Conservation (phyloP, 2,329 filamentous ascomycete species). For the Fusarium buharicum region DNA sequence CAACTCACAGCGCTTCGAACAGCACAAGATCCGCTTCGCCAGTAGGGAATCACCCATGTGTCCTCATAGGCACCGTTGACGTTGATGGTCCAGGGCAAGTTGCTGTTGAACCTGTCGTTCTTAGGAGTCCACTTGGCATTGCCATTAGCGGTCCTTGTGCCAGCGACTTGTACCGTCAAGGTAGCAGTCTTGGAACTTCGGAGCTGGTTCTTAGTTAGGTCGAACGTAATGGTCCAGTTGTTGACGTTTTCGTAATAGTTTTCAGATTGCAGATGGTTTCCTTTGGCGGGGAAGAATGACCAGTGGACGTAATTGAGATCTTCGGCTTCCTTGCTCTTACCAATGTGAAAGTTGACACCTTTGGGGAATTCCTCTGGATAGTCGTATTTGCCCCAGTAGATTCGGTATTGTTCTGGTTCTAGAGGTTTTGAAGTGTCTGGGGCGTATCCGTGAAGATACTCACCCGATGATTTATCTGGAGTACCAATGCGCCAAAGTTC, state of each 20-base stretch:
- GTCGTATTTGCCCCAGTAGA: conserved; percentile 70
- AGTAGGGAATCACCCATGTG: conserved; percentile 65
- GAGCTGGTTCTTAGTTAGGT: conserved; percentile 50
- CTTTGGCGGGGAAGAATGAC: conserved; percentile 68
- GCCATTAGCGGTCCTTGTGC: conserved; percentile 27
- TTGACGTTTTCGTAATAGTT: conserved; percentile 60
- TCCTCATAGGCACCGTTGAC: conserved; percentile 54
- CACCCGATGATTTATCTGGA: conserved; percentile 65
- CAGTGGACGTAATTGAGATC: conserved; percentile 73
- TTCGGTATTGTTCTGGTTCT: conserved; percentile 63
- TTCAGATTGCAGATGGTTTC: conserved; percentile 56
- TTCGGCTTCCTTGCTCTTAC: conserved; percentile 56
- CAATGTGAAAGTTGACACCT: conserved; percentile 66
- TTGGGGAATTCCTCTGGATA: conserved; percentile 66
- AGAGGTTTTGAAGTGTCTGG: conserved; percentile 59
- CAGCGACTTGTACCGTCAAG: conserved; percentile 34
- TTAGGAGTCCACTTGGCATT: conserved; percentile 36
- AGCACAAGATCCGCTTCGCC: conserved; percentile 60
- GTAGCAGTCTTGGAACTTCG: conserved; percentile 50
- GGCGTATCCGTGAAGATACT: conserved; percentile 66
- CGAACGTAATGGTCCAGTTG: conserved; percentile 68
- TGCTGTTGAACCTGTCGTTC: conserved; percentile 11
- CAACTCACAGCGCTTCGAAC: conserved; percentile 68
- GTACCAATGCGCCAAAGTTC: conserved; percentile 33
- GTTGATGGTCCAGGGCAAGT: conserved; percentile 44